Evolutionary conservation across 495 filamentous ascomycete genomes (phyloP), one percentile per base, ranked within the genome.

Genomic region (Penicillium riverlandense): DNA sequence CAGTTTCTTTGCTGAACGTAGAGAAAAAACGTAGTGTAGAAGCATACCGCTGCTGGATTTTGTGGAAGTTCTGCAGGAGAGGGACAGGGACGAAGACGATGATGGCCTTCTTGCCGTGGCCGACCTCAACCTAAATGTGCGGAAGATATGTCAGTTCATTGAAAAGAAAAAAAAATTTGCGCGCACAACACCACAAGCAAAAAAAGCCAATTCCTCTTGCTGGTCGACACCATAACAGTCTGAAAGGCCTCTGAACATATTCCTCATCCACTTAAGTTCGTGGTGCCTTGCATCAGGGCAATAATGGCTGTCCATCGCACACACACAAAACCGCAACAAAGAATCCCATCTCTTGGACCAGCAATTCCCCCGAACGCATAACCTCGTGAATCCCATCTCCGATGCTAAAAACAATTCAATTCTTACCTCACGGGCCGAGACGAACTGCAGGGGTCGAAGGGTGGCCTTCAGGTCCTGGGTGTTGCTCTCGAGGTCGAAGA

Each of bases 21-120:
- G 35, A 35, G 8, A 35, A 37, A 37, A 40, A 36, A 29, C 13
- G 13, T 9, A 29, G 32, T 41, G 44, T 35, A 41, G 14, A 38
- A 49, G 28, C 46, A 75, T 88, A 98, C 92, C 92, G 89, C 79
- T 96, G 92, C 83, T 98, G 92, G 66, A 95, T 87, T 63, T 90
- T 86, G 82, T 96, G 92, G 85, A 95, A 97, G 63, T 85, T 85
- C 64, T 78, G 75, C 62, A 98, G 86, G 65, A 91, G 84, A 66
- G 92, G 92, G 65, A 98, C 94, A 63, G 92, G 92, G 79, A 98
- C 91, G 84, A 98, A 98, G 83, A 98, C 88, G 76, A 96, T 88
- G 75, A 98, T 96, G 58, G 92, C 92, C 81, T 98, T 98, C 82
- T 95, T 95, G 83, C 92, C 92, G 77, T 95, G 89, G 76, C 91